phyloP scores from a whole-genome alignment of 257 asterid species.

The Solanum habrochaites region DNA sequence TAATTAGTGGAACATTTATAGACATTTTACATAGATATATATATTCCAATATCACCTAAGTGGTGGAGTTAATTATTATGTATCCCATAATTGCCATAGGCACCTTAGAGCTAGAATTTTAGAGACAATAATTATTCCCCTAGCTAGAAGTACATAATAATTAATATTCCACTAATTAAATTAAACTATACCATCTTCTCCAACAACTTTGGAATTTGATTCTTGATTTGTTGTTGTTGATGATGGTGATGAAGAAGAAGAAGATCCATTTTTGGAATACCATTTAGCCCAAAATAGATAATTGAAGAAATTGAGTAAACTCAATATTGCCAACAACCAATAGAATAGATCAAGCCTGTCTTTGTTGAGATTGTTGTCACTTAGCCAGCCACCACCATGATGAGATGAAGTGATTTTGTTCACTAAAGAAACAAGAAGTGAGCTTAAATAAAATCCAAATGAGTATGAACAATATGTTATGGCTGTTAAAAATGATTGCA shows the following conservation, averaged over 20 bases:
- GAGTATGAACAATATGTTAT: slow-evolving; percentile 83
- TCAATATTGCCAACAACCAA: slow-evolving; percentile 55
- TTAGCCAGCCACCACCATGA: slow-evolving; percentile 65
- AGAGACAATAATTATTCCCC: background rate
- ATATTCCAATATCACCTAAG: background rate
- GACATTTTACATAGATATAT: background rate
- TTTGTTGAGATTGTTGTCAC: slow-evolving; percentile 51
- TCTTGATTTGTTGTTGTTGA: background rate
- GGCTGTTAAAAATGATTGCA: slow-evolving; percentile 68
- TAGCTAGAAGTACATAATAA: background rate
- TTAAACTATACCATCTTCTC: slow-evolving; percentile 19
- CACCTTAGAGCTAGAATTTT: background rate
- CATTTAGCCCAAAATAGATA: slow-evolving; percentile 72
- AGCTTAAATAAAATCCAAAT: slow-evolving; percentile 72
- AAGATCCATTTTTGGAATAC: slow-evolving; percentile 22
- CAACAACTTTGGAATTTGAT: slow-evolving; percentile 24
- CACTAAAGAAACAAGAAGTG: slow-evolving; percentile 68
- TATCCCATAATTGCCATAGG: background rate
- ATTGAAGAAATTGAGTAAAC: slow-evolving; percentile 65
- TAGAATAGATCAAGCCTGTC: slow-evolving; percentile 75
- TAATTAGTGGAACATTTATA: background rate
- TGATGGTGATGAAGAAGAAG: slow-evolving; percentile 3
- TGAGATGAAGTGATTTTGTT: slow-evolving; percentile 35
- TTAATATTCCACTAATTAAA: background rate
- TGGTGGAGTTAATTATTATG: background rate